Base-by-base conservation (phyloP, 176 grass and related monocot genomes). In the Aegilops speltoides region DNA sequence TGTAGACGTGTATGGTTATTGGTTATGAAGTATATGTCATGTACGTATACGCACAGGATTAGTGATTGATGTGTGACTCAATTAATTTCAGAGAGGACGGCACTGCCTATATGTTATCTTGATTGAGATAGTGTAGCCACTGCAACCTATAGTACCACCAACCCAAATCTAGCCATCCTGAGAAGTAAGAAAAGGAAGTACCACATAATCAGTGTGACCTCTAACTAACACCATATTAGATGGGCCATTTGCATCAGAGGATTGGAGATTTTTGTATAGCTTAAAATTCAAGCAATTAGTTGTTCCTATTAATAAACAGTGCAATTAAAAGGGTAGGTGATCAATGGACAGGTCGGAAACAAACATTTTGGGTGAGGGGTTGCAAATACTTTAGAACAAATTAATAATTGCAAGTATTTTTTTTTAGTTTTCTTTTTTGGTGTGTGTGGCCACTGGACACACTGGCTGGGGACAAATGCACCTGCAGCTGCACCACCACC, bases 61-160 rank as follows among this genome's bases (percentile, higher is more conserved):
- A 77, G 61, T 59, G 71, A 36, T 87, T 41, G 57, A 46, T 48
- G 59, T 23, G 40, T 31, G 85, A 17, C 19, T 28, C 23, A 1
- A 82, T 82, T 82, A 78, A 78, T 46, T 83, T 50, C n/a, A 19
- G 76, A 6, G 25, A 33, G 15, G 68, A 71, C 28, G 57, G 34
- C 78, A 36, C 80, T 54, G 50, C 34, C 0, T 10, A 31, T 32
- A 71, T 25, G 19, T 76, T 31, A 28, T 54, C 15, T 26, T 48
- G 86, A 88, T 79, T 6, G 80, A 26, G 87, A 88, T 75, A 36
- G 50, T 78, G 63, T 34, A 83, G 48, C 73, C 48, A 63, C 36
- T 48, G 73, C 73, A 71, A 10, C 25, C 24, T 32, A 26, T 19
- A 70, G 25, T 32, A 48, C 20, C 63, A 78, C 80, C 63, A 46